Base-by-base conservation (phyloP, 495 filamentous ascomycete genomes). In the Penicillium alfredii region DNA sequence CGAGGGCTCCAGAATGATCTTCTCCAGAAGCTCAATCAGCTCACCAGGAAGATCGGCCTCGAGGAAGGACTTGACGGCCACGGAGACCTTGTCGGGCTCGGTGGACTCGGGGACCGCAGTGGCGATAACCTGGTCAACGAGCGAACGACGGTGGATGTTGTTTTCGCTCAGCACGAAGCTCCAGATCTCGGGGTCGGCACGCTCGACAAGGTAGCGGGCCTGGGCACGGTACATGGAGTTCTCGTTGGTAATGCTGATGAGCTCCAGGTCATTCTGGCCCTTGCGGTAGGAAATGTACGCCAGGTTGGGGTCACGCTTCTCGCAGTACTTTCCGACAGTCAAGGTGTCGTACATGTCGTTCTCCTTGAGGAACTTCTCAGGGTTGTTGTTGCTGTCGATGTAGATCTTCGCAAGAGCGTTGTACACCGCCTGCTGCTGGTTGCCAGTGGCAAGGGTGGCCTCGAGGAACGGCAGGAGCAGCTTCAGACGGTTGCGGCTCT, bases 401-500 rank as follows among this genome's bases (percentile, higher is more conserved):
- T 99, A 99, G 44, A 99, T 97, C 82, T 99, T 99, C 6, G 93
- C 93, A 22, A 99, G 76, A 9, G 93, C 93, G 48, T 99, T 96
- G 73, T 88, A 99, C 30, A 99, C 87, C 17, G 92, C 93, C 65
- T 93, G 87, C 63, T 99, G 92, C 60, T 96, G 87, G 64, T 96
- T 96, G 23, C 93, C 93, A 38, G 76, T 77, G 22, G 84, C 85
- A 24, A 97, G 67, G 11, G 87, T 96, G 33, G 84, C 80, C 68
- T 99, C 93, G 8, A 99, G 78, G 82, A 97, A 99, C 16, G 93
- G 93, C 27, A 99, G 65, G 9, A 99, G 73, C 30, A 99, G 68
- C 78, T 99, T 99, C 31, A 99, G 77, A 19, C 93, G 82, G 58
- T 99, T 99, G 25, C 92, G 80, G 25, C 79, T 80, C 68, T 99